A percentile compares a stretch with the other conserved stretches of the same genome.
Conservation (phyloP, 2,329 filamentous ascomycete species). For the Paraphoma sp. region DNA sequence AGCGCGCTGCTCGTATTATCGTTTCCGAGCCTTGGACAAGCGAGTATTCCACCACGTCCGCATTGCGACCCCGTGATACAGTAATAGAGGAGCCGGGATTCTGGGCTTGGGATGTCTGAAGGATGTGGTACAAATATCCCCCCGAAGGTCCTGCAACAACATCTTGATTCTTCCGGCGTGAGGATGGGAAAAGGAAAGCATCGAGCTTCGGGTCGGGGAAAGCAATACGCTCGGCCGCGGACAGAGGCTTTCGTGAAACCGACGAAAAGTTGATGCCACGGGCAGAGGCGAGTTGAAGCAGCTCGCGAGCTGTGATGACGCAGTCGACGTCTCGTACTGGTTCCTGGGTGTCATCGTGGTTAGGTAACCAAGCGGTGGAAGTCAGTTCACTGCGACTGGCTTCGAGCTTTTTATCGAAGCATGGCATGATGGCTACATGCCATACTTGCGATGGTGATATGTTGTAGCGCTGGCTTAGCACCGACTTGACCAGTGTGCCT, state of each 20-base stretch:
- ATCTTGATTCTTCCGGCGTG: constrained; percentile 48
- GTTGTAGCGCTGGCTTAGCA: constrained; percentile 73
- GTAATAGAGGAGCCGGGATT: constrained; percentile 76
- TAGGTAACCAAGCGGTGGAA: constrained; percentile 70
- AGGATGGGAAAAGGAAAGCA: constrained; percentile 73
- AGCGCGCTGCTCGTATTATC: constrained; percentile 67
- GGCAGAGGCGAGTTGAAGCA: constrained; percentile 86
- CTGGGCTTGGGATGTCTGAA: constrained; percentile 74
- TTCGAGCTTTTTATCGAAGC: constrained; percentile 98
- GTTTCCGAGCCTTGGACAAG: constrained; percentile 60
- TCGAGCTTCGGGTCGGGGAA: constrained; percentile 79
- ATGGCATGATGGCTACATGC: constrained; percentile 97
- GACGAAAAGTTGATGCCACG: constrained; percentile 78
- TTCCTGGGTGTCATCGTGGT: constrained; percentile 25
- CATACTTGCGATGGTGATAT: constrained; percentile 83
- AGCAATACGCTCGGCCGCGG: constrained; percentile 53
- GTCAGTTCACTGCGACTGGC: constrained; percentile 93
- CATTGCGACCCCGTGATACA: constrained; percentile 79
- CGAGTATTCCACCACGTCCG: constrained; percentile 86
- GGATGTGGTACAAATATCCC: constrained; percentile 85
- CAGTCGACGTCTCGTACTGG: constrained; percentile 88
- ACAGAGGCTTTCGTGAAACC: constrained; percentile 67
- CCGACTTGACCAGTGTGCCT: constrained; percentile 88
- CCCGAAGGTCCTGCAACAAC: constrained; percentile 79
- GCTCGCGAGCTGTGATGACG: constrained; percentile 94